Evolutionary conservation across 306 rosid species (phyloP).

Genomic region (Glycine soja): DNA sequence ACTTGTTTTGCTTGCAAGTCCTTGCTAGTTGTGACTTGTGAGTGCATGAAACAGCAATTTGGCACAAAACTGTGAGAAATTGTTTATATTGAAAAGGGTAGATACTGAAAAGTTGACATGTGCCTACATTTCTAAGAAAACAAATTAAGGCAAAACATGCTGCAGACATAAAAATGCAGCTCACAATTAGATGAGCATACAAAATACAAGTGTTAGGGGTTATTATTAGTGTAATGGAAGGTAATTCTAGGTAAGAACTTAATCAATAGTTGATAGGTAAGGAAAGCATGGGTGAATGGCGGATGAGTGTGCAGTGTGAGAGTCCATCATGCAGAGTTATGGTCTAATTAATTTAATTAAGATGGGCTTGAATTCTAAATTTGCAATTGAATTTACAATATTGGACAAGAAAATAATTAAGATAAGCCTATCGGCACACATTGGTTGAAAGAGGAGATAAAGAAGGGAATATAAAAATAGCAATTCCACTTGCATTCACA

Average conservation of each 20-base stretch:
- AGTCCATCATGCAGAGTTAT: conserved; percentile 13
- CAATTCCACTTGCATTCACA: conserved; percentile 29
- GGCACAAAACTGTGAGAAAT: conserved; percentile 11
- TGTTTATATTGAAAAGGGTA: not conserved
- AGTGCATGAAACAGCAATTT: conserved; percentile 34
- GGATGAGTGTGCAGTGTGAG: conserved; percentile 25
- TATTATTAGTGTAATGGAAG: conserved; percentile 15
- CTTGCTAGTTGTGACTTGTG: not conserved
- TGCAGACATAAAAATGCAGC: conserved; percentile 14
- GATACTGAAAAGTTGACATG: conserved; percentile 20
- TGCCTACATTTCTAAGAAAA: conserved; percentile 10
- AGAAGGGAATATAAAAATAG: conserved; percentile 4
- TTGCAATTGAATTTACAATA: conserved; percentile 9
- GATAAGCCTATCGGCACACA: not conserved
- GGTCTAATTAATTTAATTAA: conserved; percentile 37
- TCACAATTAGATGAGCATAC: conserved; percentile 9
- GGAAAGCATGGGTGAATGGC: conserved; percentile 22
- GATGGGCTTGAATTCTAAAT: conserved; percentile 6
- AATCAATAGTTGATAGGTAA: not conserved
- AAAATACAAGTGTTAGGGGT: not conserved
- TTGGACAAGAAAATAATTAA: conserved; percentile 1
- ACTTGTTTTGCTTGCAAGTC: conserved; percentile 4
- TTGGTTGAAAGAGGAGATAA: conserved; percentile 8
- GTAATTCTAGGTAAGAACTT: not conserved
- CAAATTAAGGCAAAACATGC: conserved; percentile 2